These are phyloP conservation scores for Cornus kousa DNA, from an alignment of 148 eudicot genomes.

Conservation along the genomic window DNA sequence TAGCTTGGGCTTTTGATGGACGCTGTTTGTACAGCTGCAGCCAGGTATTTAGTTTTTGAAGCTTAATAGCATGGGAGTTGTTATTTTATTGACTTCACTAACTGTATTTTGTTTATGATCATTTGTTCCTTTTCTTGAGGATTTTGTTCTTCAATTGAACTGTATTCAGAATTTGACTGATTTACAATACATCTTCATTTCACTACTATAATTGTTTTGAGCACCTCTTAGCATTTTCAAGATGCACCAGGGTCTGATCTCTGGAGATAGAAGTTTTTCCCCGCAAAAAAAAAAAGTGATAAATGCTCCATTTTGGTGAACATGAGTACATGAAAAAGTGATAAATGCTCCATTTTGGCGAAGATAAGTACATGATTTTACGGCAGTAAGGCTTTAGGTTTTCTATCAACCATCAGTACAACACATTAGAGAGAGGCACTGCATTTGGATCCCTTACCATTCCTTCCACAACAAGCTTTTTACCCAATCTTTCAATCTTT, in stretches of 20 bases:
- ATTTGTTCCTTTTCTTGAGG: background rate
- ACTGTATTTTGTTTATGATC: background rate
- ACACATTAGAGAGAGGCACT: background rate
- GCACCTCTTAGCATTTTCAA: background rate
- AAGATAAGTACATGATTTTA: no score
- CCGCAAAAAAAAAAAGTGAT: no score
- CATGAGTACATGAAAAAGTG: no score
- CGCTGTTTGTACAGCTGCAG: conserved; percentile 83
- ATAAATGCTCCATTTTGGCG: background rate
- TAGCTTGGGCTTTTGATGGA: conserved; percentile 91
- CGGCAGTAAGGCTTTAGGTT: background rate
- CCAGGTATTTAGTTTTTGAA: conserved; percentile 50
- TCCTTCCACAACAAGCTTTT: no score
- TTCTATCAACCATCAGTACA: background rate
- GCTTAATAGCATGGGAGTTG: conserved; percentile 2
- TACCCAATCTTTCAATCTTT: no score
- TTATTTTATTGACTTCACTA: background rate
- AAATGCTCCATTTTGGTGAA: background rate
- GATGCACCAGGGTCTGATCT: background rate
- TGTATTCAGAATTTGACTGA: background rate
- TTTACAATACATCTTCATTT: background rate
- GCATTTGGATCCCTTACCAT: background rate
- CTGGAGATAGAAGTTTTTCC: background rate
- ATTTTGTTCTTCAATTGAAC: background rate
- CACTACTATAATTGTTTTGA: background rate